Base-by-base conservation (phyloP, 192 early-diverging fungal species). In the Coemansia sp. region DNA sequence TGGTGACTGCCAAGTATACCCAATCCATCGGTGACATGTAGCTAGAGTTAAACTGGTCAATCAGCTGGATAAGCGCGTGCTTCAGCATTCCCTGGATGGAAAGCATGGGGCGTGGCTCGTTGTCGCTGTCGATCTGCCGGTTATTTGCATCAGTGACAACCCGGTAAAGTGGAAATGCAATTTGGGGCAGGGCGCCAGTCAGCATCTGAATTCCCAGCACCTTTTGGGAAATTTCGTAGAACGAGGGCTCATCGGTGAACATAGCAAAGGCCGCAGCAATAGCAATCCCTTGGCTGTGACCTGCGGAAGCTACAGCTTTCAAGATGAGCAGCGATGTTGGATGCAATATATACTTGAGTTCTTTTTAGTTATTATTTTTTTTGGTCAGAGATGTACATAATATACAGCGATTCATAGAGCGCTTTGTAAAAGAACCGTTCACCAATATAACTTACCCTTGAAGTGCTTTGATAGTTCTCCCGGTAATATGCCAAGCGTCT, bases 221-320 rank as follows among this genome's bases (percentile, higher is more conserved):
- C 56, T 88, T 92, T 53, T 80, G 78, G 20, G 88, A 83, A 49
- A 90, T 87, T 35, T 55, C 51, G 36, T 85, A 46, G 64, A 95
- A 93, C 7, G 89, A 87, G 39, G 86, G 80, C 45, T 90, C 85
- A 14, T 90, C 86, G 30, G 82, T 71, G 9, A 92, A 83, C 20
- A 83, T 55, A 0, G 95, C 81, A 53, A 98, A 84, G 35, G 85
- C 91, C 1, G 89, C 80, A 3, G 95, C 91, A 5, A 85, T 80
- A 39, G 89, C 85, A 30, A 95, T 83, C 9, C 95, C 95, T 67
- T 95, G 95, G 45, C 84, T 87, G 68, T 98, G 95, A 33, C 93
- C 95, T 42, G 88, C 87, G 11, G 47, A 50, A 3, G 46, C 72
- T 76, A 76, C 19, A 63, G 0, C 9, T 3, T n/a, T n/a, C n/a